Base-by-base conservation (phyloP, 148 eudicot genomes). In the Persicaria maculosa region DNA sequence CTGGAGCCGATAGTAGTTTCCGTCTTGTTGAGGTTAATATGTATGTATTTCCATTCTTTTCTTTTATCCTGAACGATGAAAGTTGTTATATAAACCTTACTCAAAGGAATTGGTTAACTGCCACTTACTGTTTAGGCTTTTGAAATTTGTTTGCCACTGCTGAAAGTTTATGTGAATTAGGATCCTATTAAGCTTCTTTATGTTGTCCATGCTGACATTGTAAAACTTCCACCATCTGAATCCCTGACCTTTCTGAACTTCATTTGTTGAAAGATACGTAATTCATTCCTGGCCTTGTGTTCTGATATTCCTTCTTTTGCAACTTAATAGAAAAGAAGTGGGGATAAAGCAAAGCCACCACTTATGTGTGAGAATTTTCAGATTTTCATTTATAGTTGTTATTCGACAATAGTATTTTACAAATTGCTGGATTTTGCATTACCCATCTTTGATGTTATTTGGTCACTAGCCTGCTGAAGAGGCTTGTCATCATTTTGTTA, bases 1-100 rank as follows among this genome's bases (percentile, higher is more conserved):
- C 99, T 81, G 99, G 99, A 83, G 99, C 97, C 81, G 99, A 95
- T 83, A 95, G 99, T 71, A 95, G 99, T 83, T 95, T 92, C 76
- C 97, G 99, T 69, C 97, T 92, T 80, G 91, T 95, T 81, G 97
- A 92, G 85, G 80, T 95, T 79, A 82, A 86, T 75, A 78, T 85
- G 99, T 95, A 95, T 71, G 98, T 85, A 59, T 59, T 67, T 58
- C 47, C 31, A 55, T 59, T 73, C 74, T 5, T 20, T 68, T 53
- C 75, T 71, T 74, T 25, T 71, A 19, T 73, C 12, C 62, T 9
- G 9, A 45, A 36, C 46, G 15, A 65, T 44, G 5, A 65, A 36
- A 40, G 19, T 65, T 65, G 46, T 5, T 40, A 65, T 36, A 4
- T 19, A 31, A 31, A 31, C 40, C 40, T 31, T 3, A 31, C 15